A percentile compares a stretch with the other conserved stretches of the same genome.
Conservation (phyloP, 139 green algal genomes). For the Pleodorina starrii region DNA sequence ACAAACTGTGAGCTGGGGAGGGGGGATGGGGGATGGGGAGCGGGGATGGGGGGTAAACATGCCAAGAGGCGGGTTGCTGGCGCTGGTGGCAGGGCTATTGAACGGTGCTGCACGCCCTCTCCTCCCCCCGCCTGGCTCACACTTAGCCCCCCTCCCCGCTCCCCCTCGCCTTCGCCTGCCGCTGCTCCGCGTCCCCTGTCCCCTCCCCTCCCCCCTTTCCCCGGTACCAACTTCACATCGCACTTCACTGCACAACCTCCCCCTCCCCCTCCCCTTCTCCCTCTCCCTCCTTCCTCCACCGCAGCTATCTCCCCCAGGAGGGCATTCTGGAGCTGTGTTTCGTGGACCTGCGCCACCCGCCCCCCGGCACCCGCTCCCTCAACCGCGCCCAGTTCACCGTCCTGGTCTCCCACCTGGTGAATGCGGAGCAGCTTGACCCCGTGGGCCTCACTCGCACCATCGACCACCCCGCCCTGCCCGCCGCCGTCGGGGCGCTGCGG, state of each 20-base stretch:
- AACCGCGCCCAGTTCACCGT: conserved; percentile 51
- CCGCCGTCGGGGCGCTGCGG: not conserved
- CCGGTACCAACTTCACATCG: too few species aligned
- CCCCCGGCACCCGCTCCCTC: conserved; percentile 13
- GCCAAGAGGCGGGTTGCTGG: too few species aligned
- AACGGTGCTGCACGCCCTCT: too few species aligned
- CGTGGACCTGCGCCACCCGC: conserved; percentile 64
- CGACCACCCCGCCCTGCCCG: not conserved
- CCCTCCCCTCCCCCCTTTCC: too few species aligned
- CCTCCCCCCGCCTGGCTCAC: too few species aligned
- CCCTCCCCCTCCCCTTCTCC: too few species aligned
- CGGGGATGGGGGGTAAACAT: not conserved
- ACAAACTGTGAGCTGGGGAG: conserved; percentile 36
- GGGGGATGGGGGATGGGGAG: not conserved
- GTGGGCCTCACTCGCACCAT: conserved; percentile 24
- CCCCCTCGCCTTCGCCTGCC: too few species aligned
- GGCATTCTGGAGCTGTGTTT: conserved; percentile 63
- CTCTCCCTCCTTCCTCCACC: too few species aligned
- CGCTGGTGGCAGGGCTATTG: too few species aligned
- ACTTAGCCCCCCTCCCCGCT: too few species aligned
- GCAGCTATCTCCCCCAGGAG: conserved; percentile 34
- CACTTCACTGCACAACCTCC: too few species aligned
- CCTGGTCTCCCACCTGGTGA: conserved; percentile 50
- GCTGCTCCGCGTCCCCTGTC: too few species aligned
- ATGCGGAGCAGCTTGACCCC: conserved; percentile 47